Conservation (phyloP, 768 basidiomycete genomes). For the Suillus ampliporus region DNA sequence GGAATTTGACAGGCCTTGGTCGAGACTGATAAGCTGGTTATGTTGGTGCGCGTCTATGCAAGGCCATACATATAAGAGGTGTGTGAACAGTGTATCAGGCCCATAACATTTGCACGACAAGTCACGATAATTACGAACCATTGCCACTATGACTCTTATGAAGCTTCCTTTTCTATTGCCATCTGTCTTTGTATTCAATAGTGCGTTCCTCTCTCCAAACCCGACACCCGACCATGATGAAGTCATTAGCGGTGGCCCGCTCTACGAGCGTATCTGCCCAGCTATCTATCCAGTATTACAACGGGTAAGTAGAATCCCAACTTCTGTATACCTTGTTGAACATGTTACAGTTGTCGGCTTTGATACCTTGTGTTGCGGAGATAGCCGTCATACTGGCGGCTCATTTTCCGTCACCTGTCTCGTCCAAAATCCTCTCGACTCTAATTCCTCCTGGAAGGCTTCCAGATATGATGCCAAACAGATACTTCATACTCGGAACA, state of each 20-base stretch:
- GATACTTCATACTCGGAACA: slow-evolving; percentile 37
- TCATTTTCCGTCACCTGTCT: slow-evolving; percentile 20
- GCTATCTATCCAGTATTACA: slow-evolving; percentile 26
- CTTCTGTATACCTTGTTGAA: slow-evolving; percentile 10
- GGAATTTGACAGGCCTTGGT: neutral
- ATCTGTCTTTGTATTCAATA: slow-evolving; percentile 35
- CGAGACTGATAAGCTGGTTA: neutral
- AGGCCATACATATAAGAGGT: slow-evolving; percentile 1
- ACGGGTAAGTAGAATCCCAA: slow-evolving; percentile 22
- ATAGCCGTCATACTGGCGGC: slow-evolving; percentile 25
- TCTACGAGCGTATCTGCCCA: slow-evolving; percentile 32
- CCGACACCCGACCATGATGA: slow-evolving; percentile 27
- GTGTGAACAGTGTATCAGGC: neutral
- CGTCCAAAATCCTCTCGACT: slow-evolving; percentile 27
- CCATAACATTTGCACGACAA: neutral
- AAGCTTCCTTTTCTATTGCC: slow-evolving; percentile 30
- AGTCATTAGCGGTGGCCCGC: slow-evolving; percentile 18
- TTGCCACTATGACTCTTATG: slow-evolving; percentile 23
- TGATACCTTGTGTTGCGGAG: slow-evolving; percentile 37
- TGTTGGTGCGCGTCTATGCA: neutral
- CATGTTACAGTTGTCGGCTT: slow-evolving; percentile 27
- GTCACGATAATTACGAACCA: neutral
- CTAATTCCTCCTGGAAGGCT: slow-evolving; percentile 24
- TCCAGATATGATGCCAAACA: slow-evolving; percentile 28
- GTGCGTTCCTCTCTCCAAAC: slow-evolving; percentile 29